These are phyloP conservation scores for Blumeria graminis DNA, from an alignment of 2,329 filamentous ascomycete genomes.

Conservation along the genomic window DNA sequence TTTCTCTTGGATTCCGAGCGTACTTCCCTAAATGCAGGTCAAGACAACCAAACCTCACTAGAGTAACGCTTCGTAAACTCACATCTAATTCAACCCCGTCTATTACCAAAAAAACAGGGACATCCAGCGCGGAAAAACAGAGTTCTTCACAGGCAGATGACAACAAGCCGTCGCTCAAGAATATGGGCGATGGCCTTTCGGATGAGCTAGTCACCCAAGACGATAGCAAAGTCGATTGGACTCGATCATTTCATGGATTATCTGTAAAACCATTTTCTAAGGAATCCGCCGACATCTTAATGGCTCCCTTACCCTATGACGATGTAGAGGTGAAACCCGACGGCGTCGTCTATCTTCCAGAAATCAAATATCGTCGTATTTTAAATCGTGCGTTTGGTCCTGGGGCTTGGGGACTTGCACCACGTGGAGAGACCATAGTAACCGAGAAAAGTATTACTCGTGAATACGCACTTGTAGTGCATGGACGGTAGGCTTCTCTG, in stretches of 20 bases:
- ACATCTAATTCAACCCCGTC: too few relatives aligned
- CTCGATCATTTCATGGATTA: slow-evolving; percentile 45
- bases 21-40: too few relatives aligned
- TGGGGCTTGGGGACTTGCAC: slow-evolving; percentile 85
- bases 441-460: slow-evolving; percentile 38
- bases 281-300: slow-evolving; percentile 35
- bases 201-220: slow-evolving; percentile 21
- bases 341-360: slow-evolving; percentile 83
- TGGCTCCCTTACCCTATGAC: slow-evolving; percentile 36
- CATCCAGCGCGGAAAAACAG: too few relatives aligned
- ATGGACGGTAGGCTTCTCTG: slow-evolving; percentile 44
- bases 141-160: too few relatives aligned
- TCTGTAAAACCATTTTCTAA: slow-evolving; percentile 37
- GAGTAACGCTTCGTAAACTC: too few relatives aligned
- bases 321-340: slow-evolving; percentile 97
- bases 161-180: slow-evolving; percentile 12
- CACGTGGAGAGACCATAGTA: slow-evolving; percentile 52
- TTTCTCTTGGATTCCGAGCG: too few relatives aligned
- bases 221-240: slow-evolving; percentile 43
- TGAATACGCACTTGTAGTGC: slow-evolving; percentile 77
- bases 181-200: slow-evolving; percentile 25
- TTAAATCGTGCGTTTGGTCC: slow-evolving; percentile 82
- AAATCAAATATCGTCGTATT: slow-evolving; percentile 91
- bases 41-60: too few relatives aligned
- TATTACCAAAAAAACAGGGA: too few relatives aligned